Conservation (phyloP, 208 protist genomes). For the Acanthamoeba royreba region DNA sequence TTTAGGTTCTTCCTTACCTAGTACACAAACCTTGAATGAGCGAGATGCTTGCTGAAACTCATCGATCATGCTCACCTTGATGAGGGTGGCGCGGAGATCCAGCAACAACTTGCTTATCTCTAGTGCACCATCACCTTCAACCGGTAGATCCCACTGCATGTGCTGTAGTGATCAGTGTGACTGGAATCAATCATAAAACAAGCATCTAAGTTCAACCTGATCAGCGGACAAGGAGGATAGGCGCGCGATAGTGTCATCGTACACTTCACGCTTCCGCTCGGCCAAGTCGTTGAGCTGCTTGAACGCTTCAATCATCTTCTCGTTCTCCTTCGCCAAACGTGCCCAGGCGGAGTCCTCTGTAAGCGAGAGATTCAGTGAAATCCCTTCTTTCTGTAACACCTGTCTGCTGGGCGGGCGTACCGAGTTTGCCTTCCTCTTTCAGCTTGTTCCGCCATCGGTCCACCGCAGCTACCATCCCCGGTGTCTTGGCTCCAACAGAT, state of each 20-base stretch:
- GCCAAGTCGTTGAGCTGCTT: neutral
- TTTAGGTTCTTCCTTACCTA: slow-evolving; percentile 55
- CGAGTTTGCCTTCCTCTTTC: neutral
- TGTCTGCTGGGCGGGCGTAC: neutral
- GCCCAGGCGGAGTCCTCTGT: neutral
- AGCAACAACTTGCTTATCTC: neutral
- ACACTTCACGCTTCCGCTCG: neutral
- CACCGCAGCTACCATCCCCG: slow-evolving; percentile 91
- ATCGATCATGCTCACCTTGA: neutral
- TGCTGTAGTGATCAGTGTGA: neutral
- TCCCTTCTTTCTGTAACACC: too few relatives aligned
- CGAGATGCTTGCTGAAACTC: neutral
- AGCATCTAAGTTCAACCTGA: neutral
- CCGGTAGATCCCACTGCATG: neutral
- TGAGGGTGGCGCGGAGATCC: neutral
- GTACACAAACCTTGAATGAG: neutral
- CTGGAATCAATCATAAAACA: neutral
- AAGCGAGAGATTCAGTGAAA: neutral
- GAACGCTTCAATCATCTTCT: neutral
- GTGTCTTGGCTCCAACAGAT: slow-evolving; percentile 86
- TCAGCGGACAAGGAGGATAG: neutral
- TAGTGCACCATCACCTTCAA: neutral
- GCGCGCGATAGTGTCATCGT: neutral
- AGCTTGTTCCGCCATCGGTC: slow-evolving; percentile 84
- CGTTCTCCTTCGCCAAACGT: neutral